Percentiles rank a stretch among this genome's conserved stretches.
These are phyloP conservation scores for Zarea fungicola DNA, from an alignment of 2,329 filamentous ascomycete genomes.

Conservation along the genomic window DNA sequence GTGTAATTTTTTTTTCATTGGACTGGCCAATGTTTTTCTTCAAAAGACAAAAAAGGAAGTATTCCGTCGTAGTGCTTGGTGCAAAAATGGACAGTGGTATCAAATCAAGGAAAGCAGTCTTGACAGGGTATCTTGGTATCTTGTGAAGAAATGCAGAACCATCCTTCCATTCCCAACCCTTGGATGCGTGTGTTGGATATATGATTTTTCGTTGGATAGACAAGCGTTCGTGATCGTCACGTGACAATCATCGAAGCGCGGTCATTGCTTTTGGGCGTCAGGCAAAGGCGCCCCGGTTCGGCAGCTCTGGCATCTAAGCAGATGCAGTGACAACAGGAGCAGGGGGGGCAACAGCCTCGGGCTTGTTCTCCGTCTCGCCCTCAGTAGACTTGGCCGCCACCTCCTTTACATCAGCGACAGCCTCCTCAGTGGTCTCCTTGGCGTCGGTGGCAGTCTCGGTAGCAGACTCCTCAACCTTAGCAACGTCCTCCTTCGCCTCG, in stretches of 20 bases:
- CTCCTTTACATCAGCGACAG: conserved; percentile 29
- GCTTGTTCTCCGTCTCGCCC: conserved; percentile 30
- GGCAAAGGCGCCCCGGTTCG: conserved; percentile 17
- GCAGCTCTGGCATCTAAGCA: conserved; percentile 41
- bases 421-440: conserved; percentile 30
- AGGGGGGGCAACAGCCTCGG: conserved; percentile 34
- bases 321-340: conserved; percentile 46
- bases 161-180: conserved; percentile 43
- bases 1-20: conserved; percentile 20
- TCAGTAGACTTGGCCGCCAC: conserved; percentile 20
- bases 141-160: conserved; percentile 50
- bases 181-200: conserved; percentile 26
- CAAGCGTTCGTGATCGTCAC: conserved; percentile 20
- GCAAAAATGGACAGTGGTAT: conserved; percentile 35
- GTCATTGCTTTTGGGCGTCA: conserved; percentile 6
- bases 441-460: conserved; percentile 26
- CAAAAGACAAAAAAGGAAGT: conserved; percentile 9
- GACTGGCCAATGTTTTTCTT: conserved; percentile 10
- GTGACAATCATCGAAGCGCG: conserved; percentile 10
- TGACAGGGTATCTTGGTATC: conserved; percentile 51
- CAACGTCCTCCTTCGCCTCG: conserved; percentile 26
- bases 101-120: conserved; percentile 44
- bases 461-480: conserved; percentile 31
- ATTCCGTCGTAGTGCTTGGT: conserved; percentile 15
- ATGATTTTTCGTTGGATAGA: conserved; percentile 21